Evolutionary conservation across 2,329 filamentous ascomycete species (phyloP).

Genomic region (Hysterium pulicare): DNA sequence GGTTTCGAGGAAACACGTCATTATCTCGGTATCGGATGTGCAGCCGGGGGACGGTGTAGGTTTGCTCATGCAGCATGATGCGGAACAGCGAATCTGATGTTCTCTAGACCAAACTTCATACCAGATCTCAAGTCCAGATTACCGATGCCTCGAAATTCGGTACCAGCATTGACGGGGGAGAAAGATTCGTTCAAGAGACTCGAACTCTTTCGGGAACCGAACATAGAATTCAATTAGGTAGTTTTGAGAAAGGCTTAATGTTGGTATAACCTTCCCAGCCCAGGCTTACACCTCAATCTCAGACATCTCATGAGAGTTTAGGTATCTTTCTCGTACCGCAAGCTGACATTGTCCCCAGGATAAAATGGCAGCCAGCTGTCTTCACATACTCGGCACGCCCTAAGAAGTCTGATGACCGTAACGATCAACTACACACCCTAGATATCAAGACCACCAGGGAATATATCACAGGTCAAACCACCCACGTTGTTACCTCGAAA

Average conservation of each 20-base stretch:
- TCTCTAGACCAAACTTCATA: slow-evolving; percentile 57
- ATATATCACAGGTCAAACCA: slow-evolving; percentile 68
- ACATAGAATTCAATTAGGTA: slow-evolving; percentile 69
- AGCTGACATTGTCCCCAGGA: slow-evolving; percentile 43
- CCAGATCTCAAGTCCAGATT: slow-evolving; percentile 67
- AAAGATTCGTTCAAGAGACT: slow-evolving; percentile 59
- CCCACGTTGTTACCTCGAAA: slow-evolving; percentile 85
- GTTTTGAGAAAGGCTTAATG: slow-evolving; percentile 62
- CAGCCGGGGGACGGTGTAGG: slow-evolving; percentile 64
- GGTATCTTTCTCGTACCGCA: background rate
- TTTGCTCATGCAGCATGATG: slow-evolving; percentile 3
- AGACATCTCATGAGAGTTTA: background rate
- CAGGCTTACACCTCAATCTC: background rate
- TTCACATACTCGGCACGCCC: slow-evolving; percentile 75
- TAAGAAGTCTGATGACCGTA: slow-evolving; percentile 52
- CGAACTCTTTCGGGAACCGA: slow-evolving; percentile 33
- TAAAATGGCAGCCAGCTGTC: slow-evolving; percentile 77
- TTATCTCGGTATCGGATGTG: slow-evolving; percentile 67
- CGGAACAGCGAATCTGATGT: background rate
- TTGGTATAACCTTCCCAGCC: slow-evolving; percentile 27
- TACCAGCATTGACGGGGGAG: slow-evolving; percentile 70
- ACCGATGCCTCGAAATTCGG: slow-evolving; percentile 85
- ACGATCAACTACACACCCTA: slow-evolving; percentile 69
- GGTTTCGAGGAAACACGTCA: slow-evolving; percentile 85
- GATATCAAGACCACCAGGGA: slow-evolving; percentile 81